phyloP scores from a whole-genome alignment of 1,284 basidiomycete genomes.

The Microbotryum saponariae region DNA sequence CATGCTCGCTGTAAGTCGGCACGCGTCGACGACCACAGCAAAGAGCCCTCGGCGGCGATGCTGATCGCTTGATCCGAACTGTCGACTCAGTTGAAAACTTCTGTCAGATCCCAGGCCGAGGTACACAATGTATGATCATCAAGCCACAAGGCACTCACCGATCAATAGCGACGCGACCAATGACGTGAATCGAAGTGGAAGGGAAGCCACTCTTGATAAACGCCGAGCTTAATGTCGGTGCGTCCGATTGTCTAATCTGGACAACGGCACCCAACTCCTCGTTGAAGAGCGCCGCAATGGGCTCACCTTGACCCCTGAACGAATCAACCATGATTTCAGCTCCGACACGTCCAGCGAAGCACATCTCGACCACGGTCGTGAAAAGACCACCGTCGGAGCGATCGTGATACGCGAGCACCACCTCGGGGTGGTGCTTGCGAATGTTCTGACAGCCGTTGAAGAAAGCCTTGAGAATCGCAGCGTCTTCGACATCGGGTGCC shows the following conservation, averaged over 20 bases:
- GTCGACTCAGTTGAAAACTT: slow-evolving; percentile 17
- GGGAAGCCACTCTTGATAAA: slow-evolving; percentile 70
- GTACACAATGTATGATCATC: no score
- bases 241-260: slow-evolving; percentile 63
- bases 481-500: slow-evolving; percentile 79
- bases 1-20: slow-evolving; percentile 71
- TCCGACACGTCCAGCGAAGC: slow-evolving; percentile 82
- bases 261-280: slow-evolving; percentile 93
- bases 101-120: no score
- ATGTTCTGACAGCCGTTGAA: slow-evolving; percentile 65
- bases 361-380: slow-evolving; percentile 89
- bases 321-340: slow-evolving; percentile 60
- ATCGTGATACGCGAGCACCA: slow-evolving; percentile 93
- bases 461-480: slow-evolving; percentile 69
- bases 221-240: slow-evolving; percentile 48
- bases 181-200: slow-evolving; percentile 58
- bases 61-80: slow-evolving; percentile 55
- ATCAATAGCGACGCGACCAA: slow-evolving; percentile 59
- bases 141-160: background rate
- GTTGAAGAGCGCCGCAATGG: slow-evolving; percentile 74
- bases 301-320: slow-evolving; percentile 45
- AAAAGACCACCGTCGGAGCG: slow-evolving; percentile 94
- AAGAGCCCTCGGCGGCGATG: slow-evolving; percentile 51
- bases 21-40: slow-evolving; percentile 61
- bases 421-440: slow-evolving; percentile 52